Percentiles rank a stretch among this genome's conserved stretches.
These are phyloP conservation scores for Starmerella geochares DNA, from an alignment of 805 yeast genomes.

Conservation along the genomic window DNA sequence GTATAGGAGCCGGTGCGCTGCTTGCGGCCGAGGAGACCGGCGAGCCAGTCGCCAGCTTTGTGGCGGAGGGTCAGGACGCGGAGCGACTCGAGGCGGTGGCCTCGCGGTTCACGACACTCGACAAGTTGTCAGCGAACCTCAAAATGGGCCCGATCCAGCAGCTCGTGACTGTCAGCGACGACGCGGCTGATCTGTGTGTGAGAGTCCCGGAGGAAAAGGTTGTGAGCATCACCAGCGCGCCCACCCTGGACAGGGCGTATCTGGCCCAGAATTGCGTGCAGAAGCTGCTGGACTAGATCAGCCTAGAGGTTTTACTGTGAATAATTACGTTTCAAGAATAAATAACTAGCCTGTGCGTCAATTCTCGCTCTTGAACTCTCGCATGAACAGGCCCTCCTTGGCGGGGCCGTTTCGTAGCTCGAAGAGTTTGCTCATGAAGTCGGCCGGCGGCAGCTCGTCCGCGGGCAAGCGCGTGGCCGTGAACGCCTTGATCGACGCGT, in stretches of 20 bases:
- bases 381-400: slow-evolving; percentile 6
- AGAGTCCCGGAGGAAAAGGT: neutral
- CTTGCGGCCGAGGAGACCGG: slow-evolving; percentile 14
- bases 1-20: slow-evolving; percentile 14
- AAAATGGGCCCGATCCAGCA: slow-evolving; percentile 23
- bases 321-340: neutral
- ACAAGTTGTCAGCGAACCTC: slow-evolving; percentile 18
- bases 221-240: slow-evolving; percentile 9
- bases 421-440: slow-evolving; percentile 11
- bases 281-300: slow-evolving; percentile 1
- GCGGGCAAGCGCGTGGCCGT: slow-evolving; percentile 25
- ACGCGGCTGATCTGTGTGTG: slow-evolving; percentile 9
- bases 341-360: neutral
- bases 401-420: slow-evolving; percentile 12
- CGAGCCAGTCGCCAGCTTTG: slow-evolving; percentile 3
- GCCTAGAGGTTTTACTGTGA: neutral
- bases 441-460: slow-evolving; percentile 18
- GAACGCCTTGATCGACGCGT: slow-evolving; percentile 26
- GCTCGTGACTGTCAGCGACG: slow-evolving; percentile 11
- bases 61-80: neutral
- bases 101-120: slow-evolving; percentile 10
- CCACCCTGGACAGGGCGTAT: slow-evolving; percentile 11
- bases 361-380: neutral
- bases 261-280: slow-evolving; percentile 14
- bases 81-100: slow-evolving; percentile 1